A percentile compares a stretch with the other conserved stretches of the same genome.
phyloP scores from a whole-genome alignment of 2,329 filamentous ascomycete species.

The Magnaporthiopsis rhizophila region DNA sequence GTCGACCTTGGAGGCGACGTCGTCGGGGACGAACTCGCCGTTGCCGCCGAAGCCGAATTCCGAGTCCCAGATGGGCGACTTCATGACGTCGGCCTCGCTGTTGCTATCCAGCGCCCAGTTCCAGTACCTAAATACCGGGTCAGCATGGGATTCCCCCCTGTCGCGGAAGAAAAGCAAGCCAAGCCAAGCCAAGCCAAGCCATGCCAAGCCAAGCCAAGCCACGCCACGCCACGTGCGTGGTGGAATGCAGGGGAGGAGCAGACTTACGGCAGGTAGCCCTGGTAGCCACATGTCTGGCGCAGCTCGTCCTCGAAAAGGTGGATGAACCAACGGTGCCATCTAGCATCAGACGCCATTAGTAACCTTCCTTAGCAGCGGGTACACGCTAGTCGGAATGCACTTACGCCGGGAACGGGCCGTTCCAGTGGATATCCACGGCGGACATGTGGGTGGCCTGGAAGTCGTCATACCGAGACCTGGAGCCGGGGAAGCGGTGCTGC shows the following conservation, averaged over 20 bases:
- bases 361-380: not conserved
- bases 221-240: not conserved
- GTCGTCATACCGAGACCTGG: constrained; percentile 6
- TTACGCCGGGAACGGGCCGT: constrained; percentile 6
- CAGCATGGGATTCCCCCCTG: not conserved
- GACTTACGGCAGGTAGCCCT: constrained; percentile 4
- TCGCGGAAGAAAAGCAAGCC: too few relatives aligned
- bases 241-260: not conserved
- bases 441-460: constrained; percentile 3
- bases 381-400: not conserved
- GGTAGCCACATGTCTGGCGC: not conserved
- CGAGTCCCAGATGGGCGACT: constrained; percentile 1
- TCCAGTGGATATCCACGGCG: not conserved
- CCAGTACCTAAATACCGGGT: not conserved
- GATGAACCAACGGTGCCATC: constrained; percentile 5
- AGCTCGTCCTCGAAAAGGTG: constrained; percentile 3
- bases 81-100: not conserved
- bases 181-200: not conserved
- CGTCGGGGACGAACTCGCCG: constrained; percentile 4
- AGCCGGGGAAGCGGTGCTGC: not conserved
- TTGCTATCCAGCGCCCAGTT: constrained; percentile 3
- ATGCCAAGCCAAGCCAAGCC: not conserved
- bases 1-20: not conserved
- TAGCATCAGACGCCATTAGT: not conserved
- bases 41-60: constrained; percentile 5